These are phyloP conservation scores for Aspergillus calidoustus DNA, from an alignment of 2,329 filamentous ascomycete genomes.

Conservation along the genomic window DNA sequence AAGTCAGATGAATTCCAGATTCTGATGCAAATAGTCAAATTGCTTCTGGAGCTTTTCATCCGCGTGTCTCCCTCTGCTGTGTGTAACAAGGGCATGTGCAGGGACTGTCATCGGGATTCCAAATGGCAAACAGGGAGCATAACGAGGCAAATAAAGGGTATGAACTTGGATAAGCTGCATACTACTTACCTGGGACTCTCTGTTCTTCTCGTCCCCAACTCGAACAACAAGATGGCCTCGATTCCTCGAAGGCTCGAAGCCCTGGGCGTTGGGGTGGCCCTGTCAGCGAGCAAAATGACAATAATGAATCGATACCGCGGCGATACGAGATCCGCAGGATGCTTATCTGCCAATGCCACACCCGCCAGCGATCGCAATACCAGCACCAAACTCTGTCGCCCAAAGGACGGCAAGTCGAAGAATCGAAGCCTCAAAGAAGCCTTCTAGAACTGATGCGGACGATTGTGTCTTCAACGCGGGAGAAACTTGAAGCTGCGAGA, in stretches of 20 bases:
- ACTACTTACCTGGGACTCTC: conserved; percentile 23
- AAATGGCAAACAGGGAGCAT: conserved; percentile 8
- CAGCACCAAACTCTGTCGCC: conserved; percentile 10
- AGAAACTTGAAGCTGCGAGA: neutral
- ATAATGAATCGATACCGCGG: conserved; percentile 14
- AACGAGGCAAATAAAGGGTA: conserved; percentile 11
- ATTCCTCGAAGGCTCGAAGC: neutral
- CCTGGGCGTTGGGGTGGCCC: neutral
- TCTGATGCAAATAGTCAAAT: conserved; percentile 13
- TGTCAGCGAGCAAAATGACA: conserved; percentile 9
- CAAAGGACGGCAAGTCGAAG: conserved; percentile 1
- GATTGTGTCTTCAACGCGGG: conserved; percentile 1
- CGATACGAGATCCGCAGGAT: conserved; percentile 22
- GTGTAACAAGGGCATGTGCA: conserved; percentile 8
- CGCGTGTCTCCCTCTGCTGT: conserved; percentile 4
- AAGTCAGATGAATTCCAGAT: conserved; percentile 10
- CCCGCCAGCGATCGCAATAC: conserved; percentile 14
- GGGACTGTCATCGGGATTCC: conserved; percentile 3
- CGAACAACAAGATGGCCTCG: neutral
- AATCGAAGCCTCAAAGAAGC: conserved; percentile 18
- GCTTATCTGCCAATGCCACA: conserved; percentile 17
- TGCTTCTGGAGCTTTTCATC: conserved; percentile 7
- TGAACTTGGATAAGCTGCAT: neutral
- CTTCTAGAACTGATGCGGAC: conserved; percentile 23
- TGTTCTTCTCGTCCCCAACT: conserved; percentile 4